phyloP scores from a whole-genome alignment of 2,329 filamentous ascomycete species.

The Xylariales sp. region DNA sequence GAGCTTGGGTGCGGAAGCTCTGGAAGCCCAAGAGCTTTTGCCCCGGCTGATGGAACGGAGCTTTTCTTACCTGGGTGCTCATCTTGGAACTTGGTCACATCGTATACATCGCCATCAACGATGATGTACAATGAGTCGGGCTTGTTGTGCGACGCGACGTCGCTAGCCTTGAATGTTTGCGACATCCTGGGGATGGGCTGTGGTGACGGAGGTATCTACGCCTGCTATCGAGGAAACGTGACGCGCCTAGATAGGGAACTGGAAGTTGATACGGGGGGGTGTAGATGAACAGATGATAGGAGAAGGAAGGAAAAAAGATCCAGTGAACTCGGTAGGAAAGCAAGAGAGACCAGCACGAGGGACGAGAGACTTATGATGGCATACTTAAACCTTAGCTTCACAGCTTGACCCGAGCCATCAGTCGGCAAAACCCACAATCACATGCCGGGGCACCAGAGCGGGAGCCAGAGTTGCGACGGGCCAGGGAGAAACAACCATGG shows the following conservation, averaged over 20 bases:
- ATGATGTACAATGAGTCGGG: conserved; percentile 81
- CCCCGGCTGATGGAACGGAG: too few species aligned
- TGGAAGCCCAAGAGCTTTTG: too few species aligned
- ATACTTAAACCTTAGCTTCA: not conserved
- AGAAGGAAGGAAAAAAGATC: too few species aligned
- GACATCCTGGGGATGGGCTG: conserved; percentile 60
- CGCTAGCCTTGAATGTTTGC: conserved; percentile 75
- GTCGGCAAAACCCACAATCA: conserved; percentile 2
- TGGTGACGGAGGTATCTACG: not conserved
- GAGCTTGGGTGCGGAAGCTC: too few species aligned
- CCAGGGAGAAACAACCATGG: too few species aligned
- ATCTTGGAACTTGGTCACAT: conserved; percentile 83
- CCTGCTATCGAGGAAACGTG: not conserved
- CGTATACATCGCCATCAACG: conserved; percentile 93
- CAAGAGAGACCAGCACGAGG: not conserved
- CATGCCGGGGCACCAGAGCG: too few species aligned
- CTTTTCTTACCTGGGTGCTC: conserved; percentile 73
- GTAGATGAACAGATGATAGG: too few species aligned
- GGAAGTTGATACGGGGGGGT: too few species aligned
- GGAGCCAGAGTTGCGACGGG: too few species aligned
- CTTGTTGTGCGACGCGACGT: conserved; percentile 92
- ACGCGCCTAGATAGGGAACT: too few species aligned
- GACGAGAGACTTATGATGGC: not conserved
- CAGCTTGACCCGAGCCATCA: not conserved
- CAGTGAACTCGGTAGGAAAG: too few species aligned